Evolutionary conservation across 2,329 filamentous ascomycete species (phyloP).

Genomic region (Hypoxylon sp.): DNA sequence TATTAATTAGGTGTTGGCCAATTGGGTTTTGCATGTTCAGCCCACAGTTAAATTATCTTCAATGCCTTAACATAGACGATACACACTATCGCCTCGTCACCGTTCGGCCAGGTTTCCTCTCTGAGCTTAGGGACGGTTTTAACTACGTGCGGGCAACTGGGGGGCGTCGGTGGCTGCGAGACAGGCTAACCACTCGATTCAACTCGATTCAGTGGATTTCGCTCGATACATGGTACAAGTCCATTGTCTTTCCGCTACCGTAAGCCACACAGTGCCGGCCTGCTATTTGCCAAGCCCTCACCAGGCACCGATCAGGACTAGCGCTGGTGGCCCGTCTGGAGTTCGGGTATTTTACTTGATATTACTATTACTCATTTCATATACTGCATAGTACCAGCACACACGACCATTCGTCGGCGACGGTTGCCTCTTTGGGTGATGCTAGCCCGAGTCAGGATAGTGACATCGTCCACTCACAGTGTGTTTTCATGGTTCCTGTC

Average conservation of each 20-base stretch:
- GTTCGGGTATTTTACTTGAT: conserved; percentile 43
- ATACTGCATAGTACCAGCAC: conserved; percentile 23
- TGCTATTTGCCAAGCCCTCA: conserved; percentile 24
- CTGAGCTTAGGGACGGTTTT: conserved; percentile 43
- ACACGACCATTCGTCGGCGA: conserved; percentile 40
- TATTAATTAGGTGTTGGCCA: conserved; percentile 20
- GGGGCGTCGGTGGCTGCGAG: conserved; percentile 42
- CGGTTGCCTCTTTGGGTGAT: conserved; percentile 37
- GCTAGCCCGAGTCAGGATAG: conserved; percentile 45
- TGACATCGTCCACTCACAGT: conserved; percentile 43
- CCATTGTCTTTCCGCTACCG: conserved; percentile 32
- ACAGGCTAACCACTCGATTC: conserved; percentile 31
- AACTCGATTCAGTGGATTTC: neutral
- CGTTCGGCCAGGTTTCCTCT: conserved; percentile 37
- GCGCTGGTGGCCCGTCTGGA: conserved; percentile 31
- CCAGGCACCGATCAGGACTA: conserved; percentile 36
- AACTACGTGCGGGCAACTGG: conserved; percentile 20
- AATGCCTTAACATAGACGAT: conserved; percentile 29
- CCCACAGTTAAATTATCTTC: conserved; percentile 36
- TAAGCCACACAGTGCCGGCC: conserved; percentile 37
- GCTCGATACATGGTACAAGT: conserved; percentile 25
- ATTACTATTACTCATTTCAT: conserved; percentile 43
- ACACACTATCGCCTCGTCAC: conserved; percentile 28
- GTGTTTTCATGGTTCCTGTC: conserved; percentile 33
- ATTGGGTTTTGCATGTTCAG: conserved; percentile 27